Base-by-base conservation (phyloP, 2,329 filamentous ascomycete species). In the Lasiodiplodia sp. region DNA sequence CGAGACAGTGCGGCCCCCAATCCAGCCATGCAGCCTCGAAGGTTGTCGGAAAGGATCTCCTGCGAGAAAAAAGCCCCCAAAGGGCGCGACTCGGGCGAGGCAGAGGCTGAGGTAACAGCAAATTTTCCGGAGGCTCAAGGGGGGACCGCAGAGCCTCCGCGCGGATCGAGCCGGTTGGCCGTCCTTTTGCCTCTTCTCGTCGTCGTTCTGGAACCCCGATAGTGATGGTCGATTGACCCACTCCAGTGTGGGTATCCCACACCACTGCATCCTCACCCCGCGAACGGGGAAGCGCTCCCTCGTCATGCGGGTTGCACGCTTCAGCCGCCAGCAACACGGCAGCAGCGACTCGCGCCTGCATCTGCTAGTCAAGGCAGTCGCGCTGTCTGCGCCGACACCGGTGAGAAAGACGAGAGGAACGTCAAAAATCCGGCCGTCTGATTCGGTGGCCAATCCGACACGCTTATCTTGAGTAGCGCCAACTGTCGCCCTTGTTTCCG, bases 211-310 rank as follows among this genome's bases (percentile, higher is more conserved):
- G 60, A 52, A n/a, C 31, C n/a, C 10, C 40, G 28, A 52, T 52
- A 44, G 37, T 37, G 60, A 64, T 52, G 47, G 23, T 64, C 44
- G 60, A 37, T 51, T 64, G 14, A 8, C 60, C 60, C 60, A 52
- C 60, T 25, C n/a, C 5, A 38, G 44, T 52, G 47, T 64, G 60
- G 60, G 47, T 63, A 63, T 63, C 58, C 58, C 58, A 63, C 58
- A 63, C 37, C 58, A 62, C 5, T n/a, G 14, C 31, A 34, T 10
- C 31, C 25, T 21, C 23, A 25, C 60, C 60, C 60, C 60, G 47
- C 60, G 60, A 14, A 64, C 37, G 31, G 14, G 31, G 44, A 47
- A 47, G 7, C 47, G 23, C 6, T 28, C 40, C 7, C 60, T 64
- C 60, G 60, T 51, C 60, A 64, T 52, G 47, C 38, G 31, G 44